phyloP scores from a whole-genome alignment of 345 rosid species.

The Rhodamnia rubescens region DNA sequence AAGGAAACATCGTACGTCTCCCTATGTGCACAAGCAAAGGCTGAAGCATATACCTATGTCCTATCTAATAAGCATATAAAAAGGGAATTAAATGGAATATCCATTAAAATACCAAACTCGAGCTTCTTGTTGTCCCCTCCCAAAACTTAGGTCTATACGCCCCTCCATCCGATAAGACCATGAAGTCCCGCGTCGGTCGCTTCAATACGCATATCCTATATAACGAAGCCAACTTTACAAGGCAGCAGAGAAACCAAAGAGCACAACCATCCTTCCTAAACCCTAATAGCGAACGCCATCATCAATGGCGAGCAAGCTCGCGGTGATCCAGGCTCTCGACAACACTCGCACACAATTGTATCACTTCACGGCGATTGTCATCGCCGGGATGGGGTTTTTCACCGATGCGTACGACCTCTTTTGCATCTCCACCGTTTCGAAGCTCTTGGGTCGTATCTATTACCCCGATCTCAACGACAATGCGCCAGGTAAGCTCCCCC shows the following conservation, averaged over 20 bases:
- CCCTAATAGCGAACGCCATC: background rate
- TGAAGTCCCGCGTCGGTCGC: background rate
- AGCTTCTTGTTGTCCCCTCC: background rate
- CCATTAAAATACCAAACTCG: background rate
- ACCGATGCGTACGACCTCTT: slow-evolving; percentile 71
- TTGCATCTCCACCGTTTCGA: slow-evolving; percentile 38
- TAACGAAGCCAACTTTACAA: background rate
- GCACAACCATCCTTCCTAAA: background rate
- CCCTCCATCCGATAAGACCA: background rate
- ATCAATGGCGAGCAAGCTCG: slow-evolving; percentile 2
- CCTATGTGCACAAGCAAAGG: background rate
- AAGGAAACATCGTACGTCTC: background rate
- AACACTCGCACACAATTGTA: slow-evolving; percentile 38
- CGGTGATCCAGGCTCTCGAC: slow-evolving; percentile 47
- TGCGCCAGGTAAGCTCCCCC: slow-evolving; percentile 25
- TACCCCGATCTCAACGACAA: slow-evolving; percentile 15
- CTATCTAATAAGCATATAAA: background rate
- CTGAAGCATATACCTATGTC: background rate
- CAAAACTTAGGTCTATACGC: background rate
- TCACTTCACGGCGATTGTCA: slow-evolving; percentile 46
- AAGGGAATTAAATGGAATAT: background rate
- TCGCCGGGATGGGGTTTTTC: slow-evolving; percentile 70
- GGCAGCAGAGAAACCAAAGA: background rate
- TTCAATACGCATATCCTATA: background rate
- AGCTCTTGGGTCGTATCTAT: slow-evolving; percentile 58